These are phyloP conservation scores for Agapanthus africanus DNA, from an alignment of 106 monocot genomes.

Conservation along the genomic window DNA sequence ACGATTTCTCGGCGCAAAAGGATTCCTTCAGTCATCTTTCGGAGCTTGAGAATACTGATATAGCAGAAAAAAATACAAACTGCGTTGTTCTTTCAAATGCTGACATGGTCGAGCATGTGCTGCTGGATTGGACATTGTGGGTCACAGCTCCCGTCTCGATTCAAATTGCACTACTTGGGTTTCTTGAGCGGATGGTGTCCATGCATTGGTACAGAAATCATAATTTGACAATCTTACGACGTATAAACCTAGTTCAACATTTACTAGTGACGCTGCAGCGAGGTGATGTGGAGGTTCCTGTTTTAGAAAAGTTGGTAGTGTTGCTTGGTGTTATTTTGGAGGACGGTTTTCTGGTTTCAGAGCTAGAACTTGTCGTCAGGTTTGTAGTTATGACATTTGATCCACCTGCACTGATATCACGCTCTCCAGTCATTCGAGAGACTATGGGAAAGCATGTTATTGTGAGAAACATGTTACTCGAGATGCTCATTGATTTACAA, in stretches of 20 bases:
- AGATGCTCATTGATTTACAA: conserved; percentile 98
- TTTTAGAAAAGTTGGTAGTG: conserved; percentile 87
- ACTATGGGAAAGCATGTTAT: conserved; percentile 99
- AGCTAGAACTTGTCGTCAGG: conserved; percentile 87
- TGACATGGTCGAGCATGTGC: conserved; percentile 99
- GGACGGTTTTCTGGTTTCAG: conserved; percentile 95
- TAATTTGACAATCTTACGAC: conserved; percentile 83
- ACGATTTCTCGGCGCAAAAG: conserved; percentile 69
- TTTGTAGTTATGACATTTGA: conserved; percentile 99
- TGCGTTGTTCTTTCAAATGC: conserved; percentile 92
- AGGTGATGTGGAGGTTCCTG: conserved; percentile 92
- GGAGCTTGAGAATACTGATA: conserved; percentile 71
- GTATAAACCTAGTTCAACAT: conserved; percentile 95
- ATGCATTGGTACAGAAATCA: conserved; percentile 98
- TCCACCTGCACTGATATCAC: conserved; percentile 46
- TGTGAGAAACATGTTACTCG: conserved; percentile 92
- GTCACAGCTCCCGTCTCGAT: conserved; percentile 91
- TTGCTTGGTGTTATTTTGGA: conserved; percentile 97
- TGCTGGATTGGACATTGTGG: conserved; percentile 98
- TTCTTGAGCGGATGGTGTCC: conserved; percentile 95
- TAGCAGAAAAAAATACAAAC: conserved; percentile 48
- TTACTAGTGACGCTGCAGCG: conserved; percentile 89
- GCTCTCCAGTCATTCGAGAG: conserved; percentile 55
- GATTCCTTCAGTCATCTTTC: conserved; percentile 86
- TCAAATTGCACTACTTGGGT: conserved; percentile 90